Percentiles rank a stretch among this genome's conserved stretches.
Conservation (phyloP, 768 basidiomycete genomes). For the Leccinum obscurum region DNA sequence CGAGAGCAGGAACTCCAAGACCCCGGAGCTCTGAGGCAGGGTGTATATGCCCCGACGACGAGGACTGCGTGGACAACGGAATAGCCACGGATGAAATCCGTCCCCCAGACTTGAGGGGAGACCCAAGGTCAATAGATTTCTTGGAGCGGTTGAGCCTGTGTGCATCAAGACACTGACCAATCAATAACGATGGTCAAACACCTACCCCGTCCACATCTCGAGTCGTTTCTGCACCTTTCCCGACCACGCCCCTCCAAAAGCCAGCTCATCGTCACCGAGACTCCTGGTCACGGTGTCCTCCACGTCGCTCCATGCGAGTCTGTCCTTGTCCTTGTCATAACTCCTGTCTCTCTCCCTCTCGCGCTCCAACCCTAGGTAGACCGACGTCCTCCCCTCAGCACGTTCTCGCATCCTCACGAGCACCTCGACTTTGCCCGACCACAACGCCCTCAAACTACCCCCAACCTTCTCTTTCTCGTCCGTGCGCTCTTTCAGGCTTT, state of each 20-base stretch:
- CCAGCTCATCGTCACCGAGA: conserved; percentile 32
- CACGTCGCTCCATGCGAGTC: conserved; percentile 31
- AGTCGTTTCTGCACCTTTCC: conserved; percentile 48
- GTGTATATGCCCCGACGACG: conserved; percentile 33
- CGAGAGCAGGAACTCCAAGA: conserved; percentile 38
- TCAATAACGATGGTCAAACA: conserved; percentile 2
- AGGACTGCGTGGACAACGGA: conserved; percentile 36
- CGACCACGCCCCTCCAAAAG: conserved; percentile 39
- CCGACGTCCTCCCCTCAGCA: conserved; percentile 22
- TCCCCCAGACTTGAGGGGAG: conserved; percentile 23
- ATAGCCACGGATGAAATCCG: conserved; percentile 32
- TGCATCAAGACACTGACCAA: conserved; percentile 9
- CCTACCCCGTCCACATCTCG: conserved; percentile 51
- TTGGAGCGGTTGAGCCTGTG: conserved; percentile 37
- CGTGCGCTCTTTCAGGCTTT: conserved; percentile 30
- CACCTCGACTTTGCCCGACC: conserved; percentile 17
- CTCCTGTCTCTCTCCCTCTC: conserved; percentile 29
- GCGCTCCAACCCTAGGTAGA: conserved; percentile 19
- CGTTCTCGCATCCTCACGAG: conserved; percentile 32
- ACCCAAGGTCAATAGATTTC: conserved; percentile 27
- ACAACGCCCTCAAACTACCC: conserved; percentile 19
- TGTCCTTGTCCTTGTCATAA: conserved; percentile 31
- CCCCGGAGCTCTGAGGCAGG: conserved; percentile 27
- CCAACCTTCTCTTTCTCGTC: conserved; percentile 37
- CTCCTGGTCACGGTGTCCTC: conserved; percentile 28